A percentile compares a stretch with the other conserved stretches of the same genome.
Evolutionary conservation across 2,329 filamentous ascomycete species (phyloP).

Genomic region (Aspergillus persii): DNA sequence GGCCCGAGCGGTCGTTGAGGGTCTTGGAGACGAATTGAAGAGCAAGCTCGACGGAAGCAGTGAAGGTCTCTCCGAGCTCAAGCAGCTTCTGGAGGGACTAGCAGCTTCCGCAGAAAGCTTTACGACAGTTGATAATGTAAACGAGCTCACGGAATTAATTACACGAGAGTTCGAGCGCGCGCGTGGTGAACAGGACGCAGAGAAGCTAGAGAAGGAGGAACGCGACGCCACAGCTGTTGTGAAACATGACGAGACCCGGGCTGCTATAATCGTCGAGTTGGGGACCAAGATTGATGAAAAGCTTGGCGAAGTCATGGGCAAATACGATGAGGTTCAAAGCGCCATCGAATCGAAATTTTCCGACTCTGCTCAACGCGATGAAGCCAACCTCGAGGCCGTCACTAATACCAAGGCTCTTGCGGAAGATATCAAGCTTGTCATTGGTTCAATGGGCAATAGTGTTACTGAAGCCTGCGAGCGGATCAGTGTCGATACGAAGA

Average conservation of each 20-base stretch:
- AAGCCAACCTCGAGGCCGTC: slow-evolving; percentile 70
- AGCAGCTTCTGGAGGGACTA: slow-evolving; percentile 64
- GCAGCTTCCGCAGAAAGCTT: slow-evolving; percentile 56
- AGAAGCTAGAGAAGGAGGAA: slow-evolving; percentile 74
- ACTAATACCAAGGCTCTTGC: slow-evolving; percentile 73
- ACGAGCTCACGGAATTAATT: slow-evolving; percentile 71
- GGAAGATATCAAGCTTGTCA: slow-evolving; percentile 81
- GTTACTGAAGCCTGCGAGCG: slow-evolving; percentile 82
- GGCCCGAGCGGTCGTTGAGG: slow-evolving; percentile 73
- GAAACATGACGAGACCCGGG: slow-evolving; percentile 60
- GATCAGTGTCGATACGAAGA: slow-evolving; percentile 82
- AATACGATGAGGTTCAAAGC: slow-evolving; percentile 82
- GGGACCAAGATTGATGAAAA: slow-evolving; percentile 68
- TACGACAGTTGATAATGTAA: slow-evolving; percentile 59
- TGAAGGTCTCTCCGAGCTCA: slow-evolving; percentile 59
- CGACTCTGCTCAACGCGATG: slow-evolving; percentile 69
- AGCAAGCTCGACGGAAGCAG: slow-evolving; percentile 73
- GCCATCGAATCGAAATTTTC: slow-evolving; percentile 71
- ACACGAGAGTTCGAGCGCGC: slow-evolving; percentile 85
- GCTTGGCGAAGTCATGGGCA: slow-evolving; percentile 74
- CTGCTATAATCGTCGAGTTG: slow-evolving; percentile 54
- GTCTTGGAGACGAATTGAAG: slow-evolving; percentile 74
- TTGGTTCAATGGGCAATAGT: slow-evolving; percentile 78
- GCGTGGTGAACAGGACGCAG: slow-evolving; percentile 72
- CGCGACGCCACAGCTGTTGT: slow-evolving; percentile 54